Evolutionary conservation across 2,329 filamentous ascomycete genomes (phyloP), one percentile per base, ranked within the genome.

Genomic region (Shiraia bambusicola): DNA sequence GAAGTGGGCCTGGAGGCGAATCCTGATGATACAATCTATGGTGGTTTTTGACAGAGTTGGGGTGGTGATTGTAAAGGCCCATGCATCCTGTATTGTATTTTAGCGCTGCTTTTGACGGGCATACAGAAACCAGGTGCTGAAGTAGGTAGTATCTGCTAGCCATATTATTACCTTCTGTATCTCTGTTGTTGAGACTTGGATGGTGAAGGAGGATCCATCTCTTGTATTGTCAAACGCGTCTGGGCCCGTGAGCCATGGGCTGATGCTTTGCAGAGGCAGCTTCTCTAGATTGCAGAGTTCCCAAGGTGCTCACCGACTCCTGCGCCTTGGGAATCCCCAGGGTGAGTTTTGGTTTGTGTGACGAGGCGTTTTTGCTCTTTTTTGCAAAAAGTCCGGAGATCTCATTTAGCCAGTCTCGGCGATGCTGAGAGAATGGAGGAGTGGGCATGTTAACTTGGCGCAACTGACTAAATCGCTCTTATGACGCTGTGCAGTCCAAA

Each of bases 61-160:
- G 75, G 69, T 87, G 82, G 65, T 87, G 82, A 59, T 74, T 81
- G 70, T 87, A 88, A 10, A 80, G 71, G 22, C 84, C 84, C 71
- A 77, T 82, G 57, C 73, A 74, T 14, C 87, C 84, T 84, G 33
- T 11, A 13, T 11, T 38, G 49, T 30, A 17, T 39, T 5, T 22
- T 22, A 22, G 19, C 8, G 8, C 19, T 4, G 19, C 19, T 22
- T 22, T 22, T 22, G 8, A 22, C 19, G 4, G 8, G 19, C 8
- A 22, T 22, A 8, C 19, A 22, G 19, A 22, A 44, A 28, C 42
- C 10, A 50, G 42, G 38, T 12, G 45, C 29, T 31, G 41, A 32
- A n/a, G n/a, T n/a, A n/a, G n/a, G n/a, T n/a, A n/a, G n/a, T n/a
- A n/a, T n/a, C n/a, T n/a, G 3, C 9, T 16, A 12, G 10, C n/a